Percentiles rank a stretch among this genome's conserved stretches.
Evolutionary conservation across 768 basidiomycete genomes (phyloP).

Genomic region (Coprinopsis strossmayeri): DNA sequence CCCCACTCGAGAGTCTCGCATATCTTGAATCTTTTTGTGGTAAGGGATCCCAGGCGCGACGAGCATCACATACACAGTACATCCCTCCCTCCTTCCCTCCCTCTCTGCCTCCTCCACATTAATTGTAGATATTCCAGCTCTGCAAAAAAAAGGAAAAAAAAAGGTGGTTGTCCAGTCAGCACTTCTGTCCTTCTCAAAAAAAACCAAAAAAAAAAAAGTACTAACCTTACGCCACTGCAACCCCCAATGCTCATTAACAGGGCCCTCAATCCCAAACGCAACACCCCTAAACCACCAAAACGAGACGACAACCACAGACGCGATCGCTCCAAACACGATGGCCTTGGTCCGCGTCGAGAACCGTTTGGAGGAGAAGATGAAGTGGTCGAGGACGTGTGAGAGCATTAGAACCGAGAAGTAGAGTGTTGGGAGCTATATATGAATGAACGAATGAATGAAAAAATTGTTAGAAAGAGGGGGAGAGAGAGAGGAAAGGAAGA

Average conservation of each 20-base stretch:
- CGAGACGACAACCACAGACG: slow-evolving; percentile 53
- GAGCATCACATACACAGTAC: too few relatives aligned
- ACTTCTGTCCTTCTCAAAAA: background rate
- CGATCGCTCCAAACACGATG: slow-evolving; percentile 62
- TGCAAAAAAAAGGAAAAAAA: background rate
- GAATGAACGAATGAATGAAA: slow-evolving; percentile 6
- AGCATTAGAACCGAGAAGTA: slow-evolving; percentile 94
- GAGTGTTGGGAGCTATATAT: slow-evolving; percentile 77
- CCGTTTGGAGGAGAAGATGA: slow-evolving; percentile 74
- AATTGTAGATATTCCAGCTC: background rate
- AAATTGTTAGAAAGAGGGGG: background rate
- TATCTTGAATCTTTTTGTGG: too few relatives aligned
- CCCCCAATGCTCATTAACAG: slow-evolving; percentile 74
- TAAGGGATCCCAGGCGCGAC: too few relatives aligned
- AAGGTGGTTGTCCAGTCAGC: background rate
- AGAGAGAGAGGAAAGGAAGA: background rate
- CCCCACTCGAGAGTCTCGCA: too few relatives aligned
- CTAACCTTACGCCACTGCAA: slow-evolving; percentile 68
- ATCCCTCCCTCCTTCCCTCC: too few relatives aligned
- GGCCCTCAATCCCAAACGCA: slow-evolving; percentile 90
- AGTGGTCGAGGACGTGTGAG: slow-evolving; percentile 88
- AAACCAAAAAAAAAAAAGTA: slow-evolving; percentile 9
- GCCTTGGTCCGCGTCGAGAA: slow-evolving; percentile 58
- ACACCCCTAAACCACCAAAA: slow-evolving; percentile 96
- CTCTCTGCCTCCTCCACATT: too few relatives aligned